Evolutionary conservation across 768 basidiomycete species (phyloP), one percentile per base, ranked within the genome.

Genomic region (Lyophyllum semitale): DNA sequence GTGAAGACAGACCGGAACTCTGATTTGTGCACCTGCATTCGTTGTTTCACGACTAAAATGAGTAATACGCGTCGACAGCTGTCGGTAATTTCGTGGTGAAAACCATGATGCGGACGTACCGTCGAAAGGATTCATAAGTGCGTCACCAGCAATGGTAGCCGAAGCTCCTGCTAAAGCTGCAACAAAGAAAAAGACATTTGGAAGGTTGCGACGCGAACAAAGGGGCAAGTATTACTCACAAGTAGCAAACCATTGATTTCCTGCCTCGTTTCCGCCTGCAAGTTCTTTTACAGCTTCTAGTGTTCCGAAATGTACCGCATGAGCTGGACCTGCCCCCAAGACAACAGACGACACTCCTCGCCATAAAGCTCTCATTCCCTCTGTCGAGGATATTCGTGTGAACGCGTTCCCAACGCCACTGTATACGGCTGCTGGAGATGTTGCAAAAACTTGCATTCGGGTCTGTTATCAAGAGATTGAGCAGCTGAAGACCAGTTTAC

Each of bases 41-140:
- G 87, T 77, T 99, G 97, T 75, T 99, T 99, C 77, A 99, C 93
- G 64, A 99, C 96, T 98, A 70, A 48, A 61, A 8, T 47, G 25
- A 18, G 20, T 27, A 22, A 27, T 15, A 38, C 17, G 18, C 23
- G 13, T 38, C 25, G 37, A 1, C 18, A 26, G 37, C 17, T 8
- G n/a, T 20, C 33, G 11, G 45, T 30, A 17, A 20, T 33, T 47
- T 29, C 59, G 54, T 46, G 51, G 54, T 38, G 29, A 29, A 42
- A 42, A 42, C 25, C 22, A n/a, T 17, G 9, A 48, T 12, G 22
- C 25, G 20, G 12, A 71, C 85, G 68, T 70, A 97, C 96, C 96
- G 74, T 99, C 97, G 67, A 99, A 99, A 2, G 97, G 97, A 71
- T 98, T 99, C 97, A 99, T 99, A 51, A 98, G 77, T 2, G 97